These are phyloP conservation scores for Arthrobotrys sinensis DNA, from an alignment of 2,329 filamentous ascomycete genomes.

Conservation along the genomic window DNA sequence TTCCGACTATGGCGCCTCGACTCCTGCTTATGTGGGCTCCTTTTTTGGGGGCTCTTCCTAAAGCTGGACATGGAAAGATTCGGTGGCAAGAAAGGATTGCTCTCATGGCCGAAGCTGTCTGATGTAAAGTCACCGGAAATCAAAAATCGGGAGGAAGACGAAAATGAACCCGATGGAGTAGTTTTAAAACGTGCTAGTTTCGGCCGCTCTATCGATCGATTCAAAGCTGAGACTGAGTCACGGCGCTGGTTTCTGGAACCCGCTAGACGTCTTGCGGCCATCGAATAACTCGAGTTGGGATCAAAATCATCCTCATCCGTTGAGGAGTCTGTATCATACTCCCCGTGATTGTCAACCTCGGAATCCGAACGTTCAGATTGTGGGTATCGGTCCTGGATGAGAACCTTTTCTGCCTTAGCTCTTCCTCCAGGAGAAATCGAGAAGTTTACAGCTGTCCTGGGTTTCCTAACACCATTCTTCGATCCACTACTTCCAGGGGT, in stretches of 20 bases:
- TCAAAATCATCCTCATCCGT: constrained; percentile 58
- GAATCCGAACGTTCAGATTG: constrained; percentile 44
- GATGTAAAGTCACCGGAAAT: constrained; percentile 55
- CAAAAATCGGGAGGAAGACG: constrained; percentile 40
- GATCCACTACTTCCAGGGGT: constrained; percentile 41
- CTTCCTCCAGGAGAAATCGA: constrained; percentile 58
- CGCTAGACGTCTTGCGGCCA: constrained; percentile 49
- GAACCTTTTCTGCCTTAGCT: constrained; percentile 52
- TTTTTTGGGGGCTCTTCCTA: constrained; percentile 38
- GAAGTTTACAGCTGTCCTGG: constrained; percentile 50
- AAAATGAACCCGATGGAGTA: constrained; percentile 37
- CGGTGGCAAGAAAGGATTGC: constrained; percentile 47
- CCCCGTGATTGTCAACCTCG: constrained; percentile 40
- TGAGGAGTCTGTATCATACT: constrained; percentile 59
- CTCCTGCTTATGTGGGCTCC: constrained; percentile 17
- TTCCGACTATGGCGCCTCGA: constrained; percentile 39
- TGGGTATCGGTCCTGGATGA: constrained; percentile 22
- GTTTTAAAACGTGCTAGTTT: constrained; percentile 59
- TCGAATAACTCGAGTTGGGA: constrained; percentile 54
- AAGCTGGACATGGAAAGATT: constrained; percentile 47
- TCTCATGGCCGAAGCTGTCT: constrained; percentile 46
- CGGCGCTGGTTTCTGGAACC: constrained; percentile 38
- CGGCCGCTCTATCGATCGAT: constrained; percentile 45
- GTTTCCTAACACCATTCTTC: constrained; percentile 21
- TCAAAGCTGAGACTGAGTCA: constrained; percentile 31